These are phyloP conservation scores for Apiospora rasikravindrae DNA, from an alignment of 2,329 filamentous ascomycete species.

Conservation along the genomic window DNA sequence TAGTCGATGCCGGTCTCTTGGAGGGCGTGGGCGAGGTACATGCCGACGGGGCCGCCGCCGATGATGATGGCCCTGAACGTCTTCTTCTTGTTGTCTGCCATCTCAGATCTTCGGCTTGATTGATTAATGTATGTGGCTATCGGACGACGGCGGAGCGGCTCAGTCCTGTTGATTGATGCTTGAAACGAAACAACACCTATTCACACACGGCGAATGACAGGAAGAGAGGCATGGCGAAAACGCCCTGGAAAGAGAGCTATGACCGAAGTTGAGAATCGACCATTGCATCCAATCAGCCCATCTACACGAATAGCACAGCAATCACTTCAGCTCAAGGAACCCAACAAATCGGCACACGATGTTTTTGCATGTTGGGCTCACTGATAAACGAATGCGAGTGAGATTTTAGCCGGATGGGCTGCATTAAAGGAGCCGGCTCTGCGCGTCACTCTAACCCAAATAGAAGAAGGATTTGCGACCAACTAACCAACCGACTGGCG, in stretches of 20 bases:
- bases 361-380: neutral
- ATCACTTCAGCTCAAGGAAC: neutral
- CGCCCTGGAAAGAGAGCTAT: neutral
- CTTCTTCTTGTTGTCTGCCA: neutral
- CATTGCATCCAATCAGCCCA: neutral
- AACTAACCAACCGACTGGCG: neutral
- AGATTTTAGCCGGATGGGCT: neutral
- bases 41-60: slow-evolving; percentile 19
- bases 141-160: too few species aligned
- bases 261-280: neutral
- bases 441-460: neutral
- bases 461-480: neutral
- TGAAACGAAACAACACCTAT: too few species aligned
- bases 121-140: neutral
- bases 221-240: too few species aligned
- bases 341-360: neutral
- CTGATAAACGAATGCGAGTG: neutral
- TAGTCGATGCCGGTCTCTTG: slow-evolving; percentile 15
- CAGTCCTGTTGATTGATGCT: too few species aligned
- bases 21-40: slow-evolving; percentile 19
- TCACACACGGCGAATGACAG: neutral
- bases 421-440: neutral
- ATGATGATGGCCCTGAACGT: slow-evolving; percentile 16
- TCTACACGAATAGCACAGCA: neutral
- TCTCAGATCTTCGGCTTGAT: neutral